Base-by-base conservation (phyloP, 768 basidiomycete species). In the Leccinum variicolor region DNA sequence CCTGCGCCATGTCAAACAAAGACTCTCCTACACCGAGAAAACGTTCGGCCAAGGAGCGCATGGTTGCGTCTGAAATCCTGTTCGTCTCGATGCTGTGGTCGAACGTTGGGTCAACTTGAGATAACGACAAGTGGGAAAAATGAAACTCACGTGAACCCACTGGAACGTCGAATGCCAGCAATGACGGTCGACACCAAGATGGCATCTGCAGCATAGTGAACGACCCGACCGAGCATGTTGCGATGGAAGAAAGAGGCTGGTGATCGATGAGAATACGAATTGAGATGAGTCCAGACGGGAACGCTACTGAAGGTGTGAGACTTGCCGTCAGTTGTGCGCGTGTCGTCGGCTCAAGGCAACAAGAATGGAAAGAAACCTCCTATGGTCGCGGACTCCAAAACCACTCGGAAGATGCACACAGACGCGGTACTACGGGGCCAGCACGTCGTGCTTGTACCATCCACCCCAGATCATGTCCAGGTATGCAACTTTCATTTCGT, bases 21-120 rank as follows among this genome's bases (percentile, higher is more conserved):
- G 87, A 85, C 74, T 98, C 96, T 52, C 96, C 96, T 25, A 94
- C 77, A 34, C 86, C 84, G 52, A 98, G 79, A 69, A 93, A 94
- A 57, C 81, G 83, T 64, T 97, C 90, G 3, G 91, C 86, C 10
- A 92, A 73, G 17, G 84, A 82, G 51, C 90, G 87, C 14, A 86
- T 60, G 9, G 89, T 94, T 2, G 88, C 81, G 66, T 98, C 93
- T 39, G 89, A 76, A 59, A 98, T 88, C 10, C 74, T 65, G 46
- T 79, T 76, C 17, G 89, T 83, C 64, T 92, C 77, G 25, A 87
- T 80, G 28, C 94, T 93, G 59, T 34, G 50, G 49, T 58, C 50
- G n/a, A 36, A 28, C 49, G 17, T 36, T 43, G 31, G 31, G 31
- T 56, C 57, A 48, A 50, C 17, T 19, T 31, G 6, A 50, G 46